Base-by-base conservation (phyloP, 2,329 filamentous ascomycete species). In the Sclerotiophoma versabilis region DNA sequence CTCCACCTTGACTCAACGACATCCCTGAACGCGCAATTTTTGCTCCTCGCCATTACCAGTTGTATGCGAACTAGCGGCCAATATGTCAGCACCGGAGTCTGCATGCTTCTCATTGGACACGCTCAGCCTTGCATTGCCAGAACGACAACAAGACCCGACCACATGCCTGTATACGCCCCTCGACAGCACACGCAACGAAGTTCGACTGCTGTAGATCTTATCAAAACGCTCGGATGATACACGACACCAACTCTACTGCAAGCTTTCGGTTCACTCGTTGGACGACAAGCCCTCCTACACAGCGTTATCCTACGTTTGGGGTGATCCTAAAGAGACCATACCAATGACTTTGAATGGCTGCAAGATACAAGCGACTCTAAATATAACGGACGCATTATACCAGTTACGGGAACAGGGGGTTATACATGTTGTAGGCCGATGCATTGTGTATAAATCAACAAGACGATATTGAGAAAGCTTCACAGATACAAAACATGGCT, bases 391-490 rank as follows among this genome's bases (percentile, higher is more conserved):
- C 11, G 48, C 39, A 8, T 15, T 51, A 14, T 14, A 14, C 4
- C 48, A 51, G 14, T 39, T 38, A 12, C 26, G 37, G 12, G 17
- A 23, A 3, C 8, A 19, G 6, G 12, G 30, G 4, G n/a, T n/a
- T n/a, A n/a, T n/a, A 5, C 1, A 14, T 20, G 4, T 10, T 59
- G 15, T 60, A 49, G 57, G 41, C 41, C 1, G 57, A 60, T 29
- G 39, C 46, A 1, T 25, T 60, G 6, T 60, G 54, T 22, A 60
- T 60, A 10, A 34, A 60, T 27, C 57, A 60, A 34, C 22, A 12
- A 6, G 26, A 60, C 25, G 20, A 11, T 3, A 17, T 33, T 11
- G 57, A 60, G 19, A 54, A 54, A n/a, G 37, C 20, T 7, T 37
- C 25, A 3, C 57, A 60, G 48, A 41, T 60, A 6, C 37, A 43